Percentiles rank a stretch among this genome's conserved stretches.
Conservation (phyloP, 257 asterid species). For the Ligustrum vulgare region DNA sequence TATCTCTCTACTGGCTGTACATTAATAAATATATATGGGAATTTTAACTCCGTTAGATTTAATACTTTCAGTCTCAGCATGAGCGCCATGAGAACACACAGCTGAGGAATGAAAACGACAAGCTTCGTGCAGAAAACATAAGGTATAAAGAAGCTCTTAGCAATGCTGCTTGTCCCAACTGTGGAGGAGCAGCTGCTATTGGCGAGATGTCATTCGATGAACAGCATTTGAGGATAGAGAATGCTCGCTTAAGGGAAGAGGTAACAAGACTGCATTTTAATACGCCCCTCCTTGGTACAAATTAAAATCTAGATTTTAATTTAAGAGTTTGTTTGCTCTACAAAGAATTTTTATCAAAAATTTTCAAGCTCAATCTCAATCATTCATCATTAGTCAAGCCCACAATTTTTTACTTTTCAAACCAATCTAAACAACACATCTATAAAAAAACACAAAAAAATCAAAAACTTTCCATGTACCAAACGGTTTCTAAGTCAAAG, state of each 20-base stretch:
- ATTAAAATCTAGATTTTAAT: no score
- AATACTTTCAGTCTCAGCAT: slow-evolving; percentile 56
- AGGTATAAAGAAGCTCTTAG: slow-evolving; percentile 66
- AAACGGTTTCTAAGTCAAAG: no score
- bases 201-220: slow-evolving; percentile 77
- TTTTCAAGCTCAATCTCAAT: no score
- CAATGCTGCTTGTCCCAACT: slow-evolving; percentile 62
- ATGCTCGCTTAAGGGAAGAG: slow-evolving; percentile 74
- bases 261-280: slow-evolving; percentile 24
- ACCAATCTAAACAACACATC: no score
- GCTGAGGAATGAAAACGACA: slow-evolving; percentile 62
- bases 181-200: slow-evolving; percentile 73
- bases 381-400: no score
- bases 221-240: slow-evolving; percentile 75
- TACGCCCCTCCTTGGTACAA: no score
- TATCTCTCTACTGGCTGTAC: neutral
- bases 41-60: neutral
- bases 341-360: no score
- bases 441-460: no score
- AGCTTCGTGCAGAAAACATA: slow-evolving; percentile 67
- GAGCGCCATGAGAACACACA: slow-evolving; percentile 66
- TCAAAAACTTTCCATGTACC: no score
- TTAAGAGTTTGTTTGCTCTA: no score
- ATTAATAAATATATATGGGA: neutral
- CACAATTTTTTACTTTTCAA: no score